Conservation (phyloP, 306 rosid species). For the Malus domestica region DNA sequence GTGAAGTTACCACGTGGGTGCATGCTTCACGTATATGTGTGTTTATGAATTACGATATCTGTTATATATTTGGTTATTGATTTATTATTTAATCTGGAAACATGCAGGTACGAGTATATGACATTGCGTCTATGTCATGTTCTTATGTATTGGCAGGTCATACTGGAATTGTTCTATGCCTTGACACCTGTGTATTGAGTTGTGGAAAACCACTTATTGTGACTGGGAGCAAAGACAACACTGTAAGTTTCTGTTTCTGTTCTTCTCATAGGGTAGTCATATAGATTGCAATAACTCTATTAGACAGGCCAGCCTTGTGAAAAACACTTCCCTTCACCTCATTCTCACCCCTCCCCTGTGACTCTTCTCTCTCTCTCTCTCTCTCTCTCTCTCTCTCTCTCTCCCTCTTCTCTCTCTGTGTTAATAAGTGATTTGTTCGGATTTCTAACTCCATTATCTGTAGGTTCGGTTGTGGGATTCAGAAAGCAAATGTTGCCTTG, state of each 20-base stretch:
- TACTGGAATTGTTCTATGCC: conserved; percentile 68
- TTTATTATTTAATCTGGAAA: conserved; percentile 22
- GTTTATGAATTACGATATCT: not conserved
- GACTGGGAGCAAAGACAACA: conserved; percentile 92
- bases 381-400: not conserved
- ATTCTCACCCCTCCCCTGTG: not conserved
- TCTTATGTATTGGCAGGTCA: conserved; percentile 83
- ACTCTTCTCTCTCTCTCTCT: not conserved
- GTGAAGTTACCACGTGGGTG: not conserved
- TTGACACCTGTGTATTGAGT: conserved; percentile 81
- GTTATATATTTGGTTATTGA: conserved; percentile 8
- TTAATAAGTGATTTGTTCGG: not conserved
- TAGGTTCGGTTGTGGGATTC: conserved; percentile 97
- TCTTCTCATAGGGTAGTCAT: not conserved
- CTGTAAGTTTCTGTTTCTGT: conserved; percentile 42
- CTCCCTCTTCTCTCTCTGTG: too few species aligned
- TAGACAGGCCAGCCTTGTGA: not conserved
- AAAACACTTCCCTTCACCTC: not conserved
- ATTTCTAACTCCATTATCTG: conserved; percentile 13
- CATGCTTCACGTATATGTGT: not conserved
- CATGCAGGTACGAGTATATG: conserved; percentile 87
- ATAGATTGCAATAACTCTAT: not conserved
- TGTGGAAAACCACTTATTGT: conserved; percentile 62
- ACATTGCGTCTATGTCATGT: conserved; percentile 82
- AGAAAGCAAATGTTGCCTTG: conserved; percentile 68